A percentile compares a stretch with the other conserved stretches of the same genome.
phyloP scores from a whole-genome alignment of 768 basidiomycete genomes.

The Suillus subaureus region DNA sequence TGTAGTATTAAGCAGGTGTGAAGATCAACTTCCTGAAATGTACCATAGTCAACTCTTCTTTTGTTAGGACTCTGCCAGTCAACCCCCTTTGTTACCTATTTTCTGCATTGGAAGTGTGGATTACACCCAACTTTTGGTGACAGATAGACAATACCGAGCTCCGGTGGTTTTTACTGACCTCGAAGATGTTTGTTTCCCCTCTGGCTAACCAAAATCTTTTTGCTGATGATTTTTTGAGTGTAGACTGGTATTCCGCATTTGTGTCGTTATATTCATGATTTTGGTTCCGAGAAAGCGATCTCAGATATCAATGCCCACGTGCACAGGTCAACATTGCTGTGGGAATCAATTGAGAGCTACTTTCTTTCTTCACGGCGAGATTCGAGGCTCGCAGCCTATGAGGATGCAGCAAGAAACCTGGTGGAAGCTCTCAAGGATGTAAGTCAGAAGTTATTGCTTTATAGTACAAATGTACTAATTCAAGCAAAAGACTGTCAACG shows the following conservation, averaged over 20 bases:
- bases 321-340: background rate
- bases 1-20: background rate
- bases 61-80: background rate
- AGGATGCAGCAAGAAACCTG: background rate
- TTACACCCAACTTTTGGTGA: background rate
- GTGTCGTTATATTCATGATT: background rate
- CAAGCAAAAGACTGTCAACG: background rate
- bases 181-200: background rate
- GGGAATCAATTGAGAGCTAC: background rate
- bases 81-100: background rate
- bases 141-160: background rate
- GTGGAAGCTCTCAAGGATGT: background rate
- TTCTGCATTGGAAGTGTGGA: background rate
- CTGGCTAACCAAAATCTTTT: background rate
- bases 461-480: background rate
- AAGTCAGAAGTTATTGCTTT: background rate
- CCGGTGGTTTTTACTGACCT: background rate
- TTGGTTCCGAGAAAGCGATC: background rate
- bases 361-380: conserved; percentile 1
- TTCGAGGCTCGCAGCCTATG: background rate
- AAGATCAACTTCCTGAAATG: background rate
- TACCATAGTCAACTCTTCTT: background rate
- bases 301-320: background rate
- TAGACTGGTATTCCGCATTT: conserved; percentile 1
- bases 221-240: background rate